Conservation (phyloP, 176 grass and related monocot species). For the Themeda triandra region DNA sequence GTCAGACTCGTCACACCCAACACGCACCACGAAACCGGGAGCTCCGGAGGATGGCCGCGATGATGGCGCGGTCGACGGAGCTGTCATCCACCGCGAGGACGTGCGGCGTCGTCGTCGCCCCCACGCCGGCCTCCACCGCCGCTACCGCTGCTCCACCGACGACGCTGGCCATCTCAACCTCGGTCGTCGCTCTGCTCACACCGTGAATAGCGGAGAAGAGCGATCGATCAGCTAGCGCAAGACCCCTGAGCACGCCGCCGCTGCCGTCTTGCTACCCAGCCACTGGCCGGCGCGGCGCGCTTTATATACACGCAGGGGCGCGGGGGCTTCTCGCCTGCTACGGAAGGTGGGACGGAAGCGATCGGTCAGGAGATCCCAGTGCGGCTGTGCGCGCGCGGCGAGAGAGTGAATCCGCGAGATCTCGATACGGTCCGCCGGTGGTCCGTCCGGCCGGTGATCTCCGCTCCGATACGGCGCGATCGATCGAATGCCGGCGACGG, state of each 20-base stretch:
- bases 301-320: not conserved
- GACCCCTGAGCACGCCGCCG: not conserved
- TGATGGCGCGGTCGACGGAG: slow-evolving; percentile 82
- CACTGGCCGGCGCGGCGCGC: not conserved
- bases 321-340: not conserved
- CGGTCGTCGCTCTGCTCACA: not conserved
- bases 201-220: not conserved
- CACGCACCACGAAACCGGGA: slow-evolving; percentile 53
- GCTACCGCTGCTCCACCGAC: not conserved
- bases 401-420: slow-evolving; percentile 25
- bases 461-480: not conserved
- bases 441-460: not conserved
- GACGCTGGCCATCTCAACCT: slow-evolving; percentile 25
- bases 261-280: not conserved
- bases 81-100: slow-evolving; percentile 88
- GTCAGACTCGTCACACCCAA: too few relatives aligned
- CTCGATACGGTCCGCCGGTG: slow-evolving; percentile 6
- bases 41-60: slow-evolving; percentile 67
- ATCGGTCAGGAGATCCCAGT: not conserved
- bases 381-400: slow-evolving; percentile 39
- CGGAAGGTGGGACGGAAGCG: slow-evolving; percentile 12
- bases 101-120: slow-evolving; percentile 29
- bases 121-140: not conserved
- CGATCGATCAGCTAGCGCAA: not conserved
- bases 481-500: too few relatives aligned